Base-by-base conservation (phyloP, 2,329 filamentous ascomycete genomes). In the Penicillium sp. region DNA sequence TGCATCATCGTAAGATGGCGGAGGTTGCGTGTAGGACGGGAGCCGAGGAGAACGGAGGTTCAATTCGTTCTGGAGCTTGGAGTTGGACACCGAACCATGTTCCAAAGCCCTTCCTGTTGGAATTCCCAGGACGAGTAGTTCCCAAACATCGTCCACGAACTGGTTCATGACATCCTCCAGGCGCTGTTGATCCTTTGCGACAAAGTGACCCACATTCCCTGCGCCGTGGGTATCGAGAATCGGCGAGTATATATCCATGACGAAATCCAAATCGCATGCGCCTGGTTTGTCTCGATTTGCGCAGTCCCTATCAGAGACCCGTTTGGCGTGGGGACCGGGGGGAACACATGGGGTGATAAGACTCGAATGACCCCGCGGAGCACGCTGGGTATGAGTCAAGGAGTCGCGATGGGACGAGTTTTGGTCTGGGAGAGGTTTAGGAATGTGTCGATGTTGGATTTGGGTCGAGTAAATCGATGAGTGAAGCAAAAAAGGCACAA, bases 1-100 rank as follows among this genome's bases (percentile, higher is more conserved):
- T 16, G 62, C 71, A 52, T 73, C 67, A 19, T 67, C 56, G 51
- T 74, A 74, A 18, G 70, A 57, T 11, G 71, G 71, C 14, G 71
- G 71, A 8, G 65, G 62, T 21, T 51, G 42, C 19, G 54, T 61
- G 56, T 70, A 67, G 49, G 26, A 60, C 8, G 55, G 59, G 8
- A 54, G 60, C 10, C 62, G 51, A 11, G 54, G 48, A 16, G 51
- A 47, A 11, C 42, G 44, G 24, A 62, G 52, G 42, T 51, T 51
- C 19, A 58, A 39, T 51, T 61, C 59, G 24, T 46, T 24, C 16
- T 31, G 26, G 16, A 46, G 19, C 11, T 33, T 16, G 5, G 14
- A 18, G 21, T 51, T 46, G 28, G 21, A 37, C 19, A 19, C 23
- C 29, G 31, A 9, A 10, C 14, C 37, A 11, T 43, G 5, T 34